Evolutionary conservation across 2,329 filamentous ascomycete genomes (phyloP).

Genomic region (Aspergillus latus): DNA sequence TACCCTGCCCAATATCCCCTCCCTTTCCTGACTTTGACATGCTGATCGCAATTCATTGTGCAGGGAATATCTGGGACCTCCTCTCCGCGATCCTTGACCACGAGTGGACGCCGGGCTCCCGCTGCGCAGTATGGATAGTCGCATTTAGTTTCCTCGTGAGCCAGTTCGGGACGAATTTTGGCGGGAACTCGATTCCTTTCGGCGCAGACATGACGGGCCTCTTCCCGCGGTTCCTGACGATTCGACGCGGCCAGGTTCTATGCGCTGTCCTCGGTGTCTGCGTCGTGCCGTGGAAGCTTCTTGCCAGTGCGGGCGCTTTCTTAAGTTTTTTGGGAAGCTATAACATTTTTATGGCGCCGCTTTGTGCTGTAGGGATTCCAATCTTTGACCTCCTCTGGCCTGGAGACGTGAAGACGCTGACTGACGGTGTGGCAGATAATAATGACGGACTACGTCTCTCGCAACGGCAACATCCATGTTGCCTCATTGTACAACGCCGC

Average conservation of each 20-base stretch:
- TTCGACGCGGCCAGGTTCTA: conserved; percentile 37
- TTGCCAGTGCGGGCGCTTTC: conserved; percentile 25
- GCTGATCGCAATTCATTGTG: not conserved
- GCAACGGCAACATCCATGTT: conserved; percentile 10
- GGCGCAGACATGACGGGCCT: conserved; percentile 42
- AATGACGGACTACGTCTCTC: conserved; percentile 4
- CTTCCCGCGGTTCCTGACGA: conserved; percentile 46
- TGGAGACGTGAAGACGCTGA: not conserved
- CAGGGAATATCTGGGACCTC: conserved; percentile 16
- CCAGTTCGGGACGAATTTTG: conserved; percentile 11
- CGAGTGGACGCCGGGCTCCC: conserved; percentile 4
- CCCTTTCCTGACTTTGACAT: not conserved
- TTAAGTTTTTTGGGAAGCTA: conserved; percentile 29
- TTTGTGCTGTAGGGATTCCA: conserved; percentile 2
- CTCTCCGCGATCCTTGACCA: conserved; percentile 7
- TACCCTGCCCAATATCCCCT: too few relatives aligned
- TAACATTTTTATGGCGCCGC: conserved; percentile 30
- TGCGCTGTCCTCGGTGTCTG: conserved; percentile 21
- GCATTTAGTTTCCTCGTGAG: conserved; percentile 8
- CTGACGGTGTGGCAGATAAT: conserved; percentile 2
- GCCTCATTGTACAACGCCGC: conserved; percentile 3
- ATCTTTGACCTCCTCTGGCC: too few relatives aligned
- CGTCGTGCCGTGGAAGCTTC: conserved; percentile 30
- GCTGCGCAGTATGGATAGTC: conserved; percentile 7
- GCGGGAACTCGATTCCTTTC: conserved; percentile 27